Evolutionary conservation across 306 rosid genomes (phyloP).

Genomic region (Trichosanthes truncata): DNA sequence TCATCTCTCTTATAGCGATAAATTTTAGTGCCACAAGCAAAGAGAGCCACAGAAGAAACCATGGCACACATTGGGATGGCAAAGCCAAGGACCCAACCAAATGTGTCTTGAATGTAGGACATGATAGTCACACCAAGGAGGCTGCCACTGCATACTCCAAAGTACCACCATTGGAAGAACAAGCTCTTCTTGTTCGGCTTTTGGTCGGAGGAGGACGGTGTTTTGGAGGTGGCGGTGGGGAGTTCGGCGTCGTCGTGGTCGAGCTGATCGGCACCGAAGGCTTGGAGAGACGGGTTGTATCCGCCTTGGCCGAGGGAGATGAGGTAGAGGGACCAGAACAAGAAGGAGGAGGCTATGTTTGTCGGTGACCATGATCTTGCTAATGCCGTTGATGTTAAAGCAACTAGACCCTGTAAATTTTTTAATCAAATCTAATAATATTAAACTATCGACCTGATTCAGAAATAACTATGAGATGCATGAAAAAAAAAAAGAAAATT

Average conservation of each 20-base stretch:
- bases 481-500: no score
- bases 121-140: slow-evolving; percentile 71
- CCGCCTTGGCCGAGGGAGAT: slow-evolving; percentile 87
- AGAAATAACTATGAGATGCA: no score
- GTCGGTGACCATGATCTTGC: slow-evolving; percentile 41
- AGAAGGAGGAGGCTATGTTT: slow-evolving; percentile 50
- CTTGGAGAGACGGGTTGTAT: slow-evolving; percentile 78
- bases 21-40: slow-evolving; percentile 55
- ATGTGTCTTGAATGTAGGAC: slow-evolving; percentile 91
- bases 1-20: slow-evolving; percentile 37
- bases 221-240: background rate
- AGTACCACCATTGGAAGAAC: slow-evolving; percentile 88
- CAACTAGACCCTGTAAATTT: slow-evolving; percentile 52
- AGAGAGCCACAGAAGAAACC: slow-evolving; percentile 41
- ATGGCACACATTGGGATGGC: slow-evolving; percentile 73
- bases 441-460: no score
- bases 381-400: slow-evolving; percentile 69
- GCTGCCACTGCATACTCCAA: slow-evolving; percentile 80
- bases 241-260: slow-evolving; percentile 32
- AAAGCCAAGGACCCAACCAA: slow-evolving; percentile 86
- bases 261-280: slow-evolving; percentile 39
- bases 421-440: background rate
- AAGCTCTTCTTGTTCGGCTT: slow-evolving; percentile 34
- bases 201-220: slow-evolving; percentile 16
- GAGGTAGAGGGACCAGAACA: slow-evolving; percentile 61